Evolutionary conservation across 208 protist species (phyloP), one percentile per base, ranked within the genome.

Genomic region (Vickermania spadyakhi): DNA sequence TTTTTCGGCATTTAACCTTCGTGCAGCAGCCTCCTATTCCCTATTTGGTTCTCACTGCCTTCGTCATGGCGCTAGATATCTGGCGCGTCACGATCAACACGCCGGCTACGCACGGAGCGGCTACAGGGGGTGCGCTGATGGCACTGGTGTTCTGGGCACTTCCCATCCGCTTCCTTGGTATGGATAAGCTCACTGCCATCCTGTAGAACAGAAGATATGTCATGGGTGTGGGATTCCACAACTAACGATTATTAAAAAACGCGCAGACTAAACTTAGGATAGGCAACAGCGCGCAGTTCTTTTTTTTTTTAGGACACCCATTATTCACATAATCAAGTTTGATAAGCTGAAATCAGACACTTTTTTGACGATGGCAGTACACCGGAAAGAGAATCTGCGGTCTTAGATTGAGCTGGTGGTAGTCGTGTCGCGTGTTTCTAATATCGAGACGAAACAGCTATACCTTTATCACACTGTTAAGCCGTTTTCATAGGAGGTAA

Each of bases 1-100:
- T 94, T 50, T 94, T 94, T 68, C 83, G 87, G 7, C 87, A 94
- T 61, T 75, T 94, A 18, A 94, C 90, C 77, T 91, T 94, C 60
- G 84, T 91, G 52, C 84, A 91, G 77, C 83, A 91, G 71, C 87
- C 87, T n/a, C 87, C 87, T 7, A 77, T 94, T 23, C 87, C 87
- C 2, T 94, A 91, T 68, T 70, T 94, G 31, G 84, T 94, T 56
- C 79, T 94, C 50, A 91, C 87, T 1, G 87, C 84, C 0, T 86
- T 91, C 57, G 80, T 91, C 52, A 94, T 94, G 81, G 79, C 91
- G 11, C 90, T 94, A 50, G 87, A 94, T 60, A 84, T 91, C 31
- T 94, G 87, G 87, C 78, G 87, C 49, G 87, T 94, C 60, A 89
- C 89, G 61, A 89, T 81, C 2, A 89, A 77, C 18, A 75, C 76